Base-by-base conservation (phyloP, 2,329 filamentous ascomycete genomes). In the Fusarium sp. region DNA sequence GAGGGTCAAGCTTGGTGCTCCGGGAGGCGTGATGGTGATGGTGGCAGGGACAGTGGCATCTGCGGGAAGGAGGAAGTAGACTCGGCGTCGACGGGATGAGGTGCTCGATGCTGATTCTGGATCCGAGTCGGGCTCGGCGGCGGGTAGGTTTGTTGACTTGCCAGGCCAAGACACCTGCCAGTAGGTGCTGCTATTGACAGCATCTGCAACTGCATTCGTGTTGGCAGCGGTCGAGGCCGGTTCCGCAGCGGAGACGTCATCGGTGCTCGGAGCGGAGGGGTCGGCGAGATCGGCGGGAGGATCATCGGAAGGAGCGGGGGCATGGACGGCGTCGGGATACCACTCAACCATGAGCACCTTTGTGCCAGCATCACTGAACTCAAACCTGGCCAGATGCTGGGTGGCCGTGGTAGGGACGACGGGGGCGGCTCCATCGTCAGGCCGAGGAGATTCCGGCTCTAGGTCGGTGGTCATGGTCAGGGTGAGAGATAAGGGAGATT, bases 331-430 rank as follows among this genome's bases (percentile, higher is more conserved):
- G 54, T 71, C 73, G 38, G 80, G 77, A 77, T 92, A 89, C 93
- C 93, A 97, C 79, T 97, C 93, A 38, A 97, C 90, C 93, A 97
- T 96, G 73, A 97, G 83, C 68, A 97, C 90, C 82, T 97, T 97
- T 68, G 93, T 96, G 40, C 93, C 93, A 70, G 94, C 91, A 74
- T 93, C 92, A 54, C 89, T 91, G 77, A 97, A 96, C 78, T 97
- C 93, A 80, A 96, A 97, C 64, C 93, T 90, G 49, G 93, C 83
- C 80, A 64, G 82, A 81, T 74, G 85, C 79, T 74, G 70, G 27
- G 74, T 75, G 50, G 62, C 64, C 46, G 73, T 58, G 73, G 73
- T 74, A 68, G 72, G 67, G 64, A 64, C 58, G 68, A 61, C 62
- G 60, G 68, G 67, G 63, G 64, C 57, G 63, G 64, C 57, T 69